A percentile compares a stretch with the other conserved stretches of the same genome.
These are phyloP conservation scores for Salisapilia sapeloensis DNA, from an alignment of 352 stramenopile genomes.

Conservation along the genomic window DNA sequence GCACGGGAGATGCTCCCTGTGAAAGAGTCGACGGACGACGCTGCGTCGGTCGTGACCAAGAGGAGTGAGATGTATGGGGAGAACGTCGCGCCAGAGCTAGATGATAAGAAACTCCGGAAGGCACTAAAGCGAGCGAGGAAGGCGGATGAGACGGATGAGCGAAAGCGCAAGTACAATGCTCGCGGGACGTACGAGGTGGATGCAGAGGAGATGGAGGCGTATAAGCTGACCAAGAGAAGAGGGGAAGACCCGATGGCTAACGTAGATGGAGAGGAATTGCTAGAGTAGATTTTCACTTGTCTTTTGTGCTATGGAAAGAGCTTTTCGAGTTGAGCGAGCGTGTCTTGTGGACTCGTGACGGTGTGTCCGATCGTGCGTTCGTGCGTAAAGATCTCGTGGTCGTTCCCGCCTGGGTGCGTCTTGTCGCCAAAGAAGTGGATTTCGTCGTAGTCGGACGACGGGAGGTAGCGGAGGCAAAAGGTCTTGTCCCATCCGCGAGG, in stretches of 20 bases:
- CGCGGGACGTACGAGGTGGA: slow-evolving; percentile 82
- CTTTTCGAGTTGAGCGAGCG: slow-evolving; percentile 90
- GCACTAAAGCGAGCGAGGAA: slow-evolving; percentile 63
- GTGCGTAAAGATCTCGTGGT: slow-evolving; percentile 97
- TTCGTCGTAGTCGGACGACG: slow-evolving; percentile 92
- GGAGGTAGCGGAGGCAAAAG: slow-evolving; percentile 92
- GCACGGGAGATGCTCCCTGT: slow-evolving; percentile 35
- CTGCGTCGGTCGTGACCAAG: slow-evolving; percentile 17
- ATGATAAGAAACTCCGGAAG: slow-evolving; percentile 76
- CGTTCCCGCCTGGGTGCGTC: slow-evolving; percentile 96
- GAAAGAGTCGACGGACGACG: slow-evolving; percentile 5
- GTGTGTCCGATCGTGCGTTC: slow-evolving; percentile 94
- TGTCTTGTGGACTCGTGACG: slow-evolving; percentile 94
- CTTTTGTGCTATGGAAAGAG: slow-evolving; percentile 81
- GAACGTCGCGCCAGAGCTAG: slow-evolving; percentile 48
- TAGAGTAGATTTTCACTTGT: slow-evolving; percentile 1
- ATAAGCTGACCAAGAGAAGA: slow-evolving; percentile 80
- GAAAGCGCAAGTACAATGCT: slow-evolving; percentile 93
- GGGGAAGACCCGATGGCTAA: slow-evolving; percentile 92
- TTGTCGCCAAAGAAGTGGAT: slow-evolving; percentile 99
- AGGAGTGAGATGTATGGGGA: slow-evolving; percentile 85
- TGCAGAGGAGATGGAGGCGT: slow-evolving; percentile 94
- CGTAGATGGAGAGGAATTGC: slow-evolving; percentile 26
- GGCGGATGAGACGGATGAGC: slow-evolving; percentile 39
- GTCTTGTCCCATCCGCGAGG: slow-evolving; percentile 98